Evolutionary conservation across 768 basidiomycete genomes (phyloP).

Genomic region (Clitopilus hobsonii): DNA sequence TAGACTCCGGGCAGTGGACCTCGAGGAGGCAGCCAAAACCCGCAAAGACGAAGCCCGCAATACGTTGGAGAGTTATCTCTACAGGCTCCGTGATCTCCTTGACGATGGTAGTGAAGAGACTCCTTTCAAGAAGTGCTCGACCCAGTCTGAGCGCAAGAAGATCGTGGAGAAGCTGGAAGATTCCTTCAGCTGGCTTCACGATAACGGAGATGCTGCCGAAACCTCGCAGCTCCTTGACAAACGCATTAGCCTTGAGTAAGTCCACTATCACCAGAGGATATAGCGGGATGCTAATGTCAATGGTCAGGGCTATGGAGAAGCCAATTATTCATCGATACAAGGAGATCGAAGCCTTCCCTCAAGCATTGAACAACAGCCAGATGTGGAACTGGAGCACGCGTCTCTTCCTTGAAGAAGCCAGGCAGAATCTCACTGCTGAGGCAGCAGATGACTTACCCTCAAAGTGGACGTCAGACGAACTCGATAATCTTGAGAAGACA

Average conservation of each 20-base stretch:
- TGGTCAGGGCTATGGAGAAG: constrained; percentile 64
- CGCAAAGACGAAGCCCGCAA: constrained; percentile 89
- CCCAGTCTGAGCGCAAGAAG: constrained; percentile 60
- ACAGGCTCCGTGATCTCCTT: constrained; percentile 81
- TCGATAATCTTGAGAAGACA: constrained; percentile 71
- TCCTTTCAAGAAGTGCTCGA: constrained; percentile 85
- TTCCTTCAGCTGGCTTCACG: constrained; percentile 77
- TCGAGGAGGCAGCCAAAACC: constrained; percentile 69
- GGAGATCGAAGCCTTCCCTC: constrained; percentile 84
- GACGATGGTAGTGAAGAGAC: constrained; percentile 58
- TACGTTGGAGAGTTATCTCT: constrained; percentile 88
- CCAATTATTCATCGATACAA: constrained; percentile 85
- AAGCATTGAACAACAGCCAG: constrained; percentile 75
- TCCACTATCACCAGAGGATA: constrained; percentile 10
- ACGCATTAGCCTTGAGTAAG: constrained; percentile 81
- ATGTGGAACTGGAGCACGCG: constrained; percentile 86
- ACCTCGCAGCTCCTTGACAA: constrained; percentile 72
- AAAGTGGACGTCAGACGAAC: constrained; percentile 85
- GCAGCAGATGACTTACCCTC: constrained; percentile 54
- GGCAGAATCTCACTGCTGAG: constrained; percentile 67
- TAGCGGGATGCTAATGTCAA: constrained; percentile 6
- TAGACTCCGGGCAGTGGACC: constrained; percentile 77
- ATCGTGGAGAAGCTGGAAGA: constrained; percentile 67
- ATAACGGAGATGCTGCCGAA: constrained; percentile 79
- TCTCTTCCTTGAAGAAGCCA: constrained; percentile 82